Base-by-base conservation (phyloP, 495 filamentous ascomycete species). In the Penicillium diatomitis region DNA sequence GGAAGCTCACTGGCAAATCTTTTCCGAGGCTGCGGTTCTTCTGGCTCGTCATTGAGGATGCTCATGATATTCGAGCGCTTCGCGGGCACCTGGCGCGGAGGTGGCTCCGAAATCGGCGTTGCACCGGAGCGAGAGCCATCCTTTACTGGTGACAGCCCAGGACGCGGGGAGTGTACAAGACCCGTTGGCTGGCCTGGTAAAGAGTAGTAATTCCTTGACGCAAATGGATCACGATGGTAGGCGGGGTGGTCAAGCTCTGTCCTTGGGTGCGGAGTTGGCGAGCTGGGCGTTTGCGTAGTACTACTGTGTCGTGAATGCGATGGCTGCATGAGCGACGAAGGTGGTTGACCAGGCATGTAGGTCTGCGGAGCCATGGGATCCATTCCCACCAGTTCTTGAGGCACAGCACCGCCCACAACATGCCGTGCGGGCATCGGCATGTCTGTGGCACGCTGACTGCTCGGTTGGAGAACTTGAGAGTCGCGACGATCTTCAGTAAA, bases 41-140 rank as follows among this genome's bases (percentile, higher is more conserved):
- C 73, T 0, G 78, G 73, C 46, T 82, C 78, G 36, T 78, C 75
- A 50, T 81, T 81, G 30, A 82, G 59, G 43, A 82, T 71, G 30
- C 69, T 77, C 72, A 80, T 77, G 40, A 82, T 79, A 37, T 75
- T 81, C 10, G 78, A 81, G 31, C 72, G 75, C 50, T 81, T 82
- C 5, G 76, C 75, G 38, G 69, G 73, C 28, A 73, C 71, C 38
- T 74, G 73, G 32, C 68, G 67, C 43, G 75, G 63, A 32, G 67
- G 55, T 29, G 55, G 39, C 45, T 73, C 74, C 0, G 70, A 50
- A 20, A 53, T 53, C 10, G 72, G 69, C 10, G 66, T 67, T 6
- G 64, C 65, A 39, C 61, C 68, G 3, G 66, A 56, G 31, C 70
- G 67, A 12, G 58, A 49, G 8, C 50, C 38, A 40, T 78, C 75